These are phyloP conservation scores for Rhododendron mucronatum DNA, from an alignment of 148 eudicot genomes.

Conservation along the genomic window DNA sequence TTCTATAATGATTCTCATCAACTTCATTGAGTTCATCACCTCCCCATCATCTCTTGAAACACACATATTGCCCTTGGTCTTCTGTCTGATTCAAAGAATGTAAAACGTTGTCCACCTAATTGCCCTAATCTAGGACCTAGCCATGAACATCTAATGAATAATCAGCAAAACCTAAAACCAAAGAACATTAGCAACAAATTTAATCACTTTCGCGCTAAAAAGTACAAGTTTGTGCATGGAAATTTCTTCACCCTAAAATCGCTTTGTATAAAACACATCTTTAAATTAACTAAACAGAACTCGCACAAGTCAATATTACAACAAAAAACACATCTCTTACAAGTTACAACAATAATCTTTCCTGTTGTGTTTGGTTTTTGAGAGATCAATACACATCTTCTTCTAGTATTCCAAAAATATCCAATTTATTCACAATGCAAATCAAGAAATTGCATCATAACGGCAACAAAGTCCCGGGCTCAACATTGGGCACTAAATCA, in stretches of 20 bases:
- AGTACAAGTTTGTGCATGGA: not conserved
- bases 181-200: not conserved
- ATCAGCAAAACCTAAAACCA: not conserved
- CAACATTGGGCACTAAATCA: not conserved
- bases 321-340: not conserved
- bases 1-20: not conserved
- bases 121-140: not conserved
- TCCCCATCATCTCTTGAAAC: not conserved
- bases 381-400: not conserved
- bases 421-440: not conserved
- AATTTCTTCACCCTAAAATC: not conserved
- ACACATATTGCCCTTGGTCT: not conserved
- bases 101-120: not conserved
- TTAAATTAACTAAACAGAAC: not conserved
- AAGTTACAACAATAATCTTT: too few relatives aligned
- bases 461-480: not conserved
- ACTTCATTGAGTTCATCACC: not conserved
- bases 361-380: not conserved
- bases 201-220: not conserved
- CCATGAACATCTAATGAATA: not conserved
- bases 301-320: not conserved
- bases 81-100: not conserved
- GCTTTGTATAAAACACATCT: too few relatives aligned
- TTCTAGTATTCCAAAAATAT: not conserved
- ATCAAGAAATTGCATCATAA: not conserved